Evolutionary conservation across 352 stramenopile species (phyloP).

Genomic region (Globisporangium solare): DNA sequence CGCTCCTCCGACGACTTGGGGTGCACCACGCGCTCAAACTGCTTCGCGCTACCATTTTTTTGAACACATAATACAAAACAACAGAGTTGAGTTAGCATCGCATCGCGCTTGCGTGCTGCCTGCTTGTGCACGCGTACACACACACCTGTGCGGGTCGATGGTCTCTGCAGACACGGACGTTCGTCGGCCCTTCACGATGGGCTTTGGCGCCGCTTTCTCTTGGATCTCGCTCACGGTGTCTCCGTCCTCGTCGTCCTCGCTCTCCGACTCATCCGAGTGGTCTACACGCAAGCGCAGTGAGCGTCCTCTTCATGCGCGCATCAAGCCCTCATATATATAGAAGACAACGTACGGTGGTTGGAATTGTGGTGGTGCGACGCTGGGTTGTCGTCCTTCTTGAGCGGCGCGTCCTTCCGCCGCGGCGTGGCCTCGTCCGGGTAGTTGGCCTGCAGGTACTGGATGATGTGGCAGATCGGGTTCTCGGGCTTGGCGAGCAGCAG

Average conservation of each 20-base stretch:
- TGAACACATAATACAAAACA: constrained; percentile 4
- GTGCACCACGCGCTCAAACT: constrained; percentile 80
- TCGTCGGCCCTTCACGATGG: constrained; percentile 77
- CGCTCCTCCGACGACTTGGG: constrained; percentile 81
- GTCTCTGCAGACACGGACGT: constrained; percentile 88
- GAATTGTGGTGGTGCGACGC: constrained; percentile 24
- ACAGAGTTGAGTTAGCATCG: neutral
- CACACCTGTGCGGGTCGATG: constrained; percentile 74
- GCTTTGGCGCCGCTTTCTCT: constrained; percentile 46
- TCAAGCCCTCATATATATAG: constrained; percentile 17
- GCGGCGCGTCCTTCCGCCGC: constrained; percentile 26
- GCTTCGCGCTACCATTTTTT: constrained; percentile 44
- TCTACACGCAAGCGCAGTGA: constrained; percentile 24
- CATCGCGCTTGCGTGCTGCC: too few relatives aligned
- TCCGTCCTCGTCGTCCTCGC: constrained; percentile 76
- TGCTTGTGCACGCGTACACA: neutral
- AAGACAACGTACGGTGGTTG: constrained; percentile 11
- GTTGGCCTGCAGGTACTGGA: constrained; percentile 87
- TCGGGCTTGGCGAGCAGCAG: constrained; percentile 87
- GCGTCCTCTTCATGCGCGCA: neutral
- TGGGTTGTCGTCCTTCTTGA: constrained; percentile 43
- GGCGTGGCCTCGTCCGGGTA: constrained; percentile 77
- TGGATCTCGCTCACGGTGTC: constrained; percentile 83
- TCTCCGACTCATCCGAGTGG: constrained; percentile 85
- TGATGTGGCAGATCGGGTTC: constrained; percentile 86